Conservation (phyloP, 257 asterid genomes). For the Dorcoceras hygrometricum region DNA sequence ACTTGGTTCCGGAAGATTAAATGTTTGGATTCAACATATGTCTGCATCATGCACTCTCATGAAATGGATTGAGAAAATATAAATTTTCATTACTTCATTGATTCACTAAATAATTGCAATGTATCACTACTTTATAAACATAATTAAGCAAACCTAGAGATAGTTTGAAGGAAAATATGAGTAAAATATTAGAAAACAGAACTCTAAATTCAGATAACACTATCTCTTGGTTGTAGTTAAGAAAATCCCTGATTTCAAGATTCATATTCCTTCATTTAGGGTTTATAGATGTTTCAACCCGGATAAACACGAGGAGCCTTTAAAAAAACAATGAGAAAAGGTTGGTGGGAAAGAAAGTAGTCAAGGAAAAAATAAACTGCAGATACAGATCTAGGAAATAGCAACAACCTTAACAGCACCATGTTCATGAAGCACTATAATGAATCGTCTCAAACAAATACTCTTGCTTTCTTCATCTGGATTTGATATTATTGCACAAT, state of each 20-base stretch:
- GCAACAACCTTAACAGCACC: constrained; percentile 74
- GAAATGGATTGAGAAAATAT: neutral
- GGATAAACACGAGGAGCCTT: constrained; percentile 10
- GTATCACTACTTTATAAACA: no score
- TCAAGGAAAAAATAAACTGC: constrained; percentile 27
- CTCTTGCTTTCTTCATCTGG: constrained; percentile 95
- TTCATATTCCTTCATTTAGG: neutral
- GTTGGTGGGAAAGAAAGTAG: constrained; percentile 14
- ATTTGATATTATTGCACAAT: constrained; percentile 87
- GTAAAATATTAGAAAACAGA: no score
- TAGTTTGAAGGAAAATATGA: no score
- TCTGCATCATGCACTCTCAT: constrained; percentile 4
- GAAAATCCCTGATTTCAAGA: neutral
- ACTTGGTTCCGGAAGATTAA: constrained; percentile 15
- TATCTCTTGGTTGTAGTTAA: neutral
- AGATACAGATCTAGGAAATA: constrained; percentile 19
- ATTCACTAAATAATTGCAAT: no score
- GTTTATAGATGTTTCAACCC: neutral
- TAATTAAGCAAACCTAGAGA: no score
- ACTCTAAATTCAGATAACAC: no score
- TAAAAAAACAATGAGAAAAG: constrained; percentile 21
- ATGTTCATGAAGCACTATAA: constrained; percentile 83
- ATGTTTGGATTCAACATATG: constrained; percentile 2
- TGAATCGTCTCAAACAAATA: constrained; percentile 90
- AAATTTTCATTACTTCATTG: no score